Evolutionary conservation across 495 filamentous ascomycete genomes (phyloP), one percentile per base, ranked within the genome.

Genomic region (Penicillium lividum): DNA sequence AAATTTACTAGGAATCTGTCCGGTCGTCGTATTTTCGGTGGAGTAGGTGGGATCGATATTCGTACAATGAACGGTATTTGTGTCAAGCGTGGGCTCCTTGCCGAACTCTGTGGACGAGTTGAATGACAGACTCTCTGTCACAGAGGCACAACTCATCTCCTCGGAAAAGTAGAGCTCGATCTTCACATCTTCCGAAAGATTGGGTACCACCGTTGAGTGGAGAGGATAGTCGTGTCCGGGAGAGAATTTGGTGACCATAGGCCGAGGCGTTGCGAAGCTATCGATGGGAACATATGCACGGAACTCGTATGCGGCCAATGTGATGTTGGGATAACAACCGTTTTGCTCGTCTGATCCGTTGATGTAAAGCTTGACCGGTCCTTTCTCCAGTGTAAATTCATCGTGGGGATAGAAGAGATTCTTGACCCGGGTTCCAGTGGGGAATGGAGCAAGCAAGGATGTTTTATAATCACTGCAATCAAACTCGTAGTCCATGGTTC

Each of bases 351-450:
- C 69, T 0, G 79, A 80, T 6, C 73, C 72, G 33, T 78, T 73
- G 13, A 81, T 56, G 28, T 69, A 71, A 36, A 80, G 70, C 38
- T 73, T 73, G 2, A 62, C 62, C 1, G 67, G 65, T 7, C 72
- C 63, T n/a, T 62, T 60, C 6, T 68, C 63, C 27, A 89, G 68
- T 0, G 61, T 75, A 42, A 80, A 68, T 59, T 86, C 79, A 29
- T 86, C 82, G 44, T 83, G 80, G 0, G 86, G 84, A 54, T 78
- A 82, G 68, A 89, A 87, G 18, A 90, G 67, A 60, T 88, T 87
- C 58, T 80, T 80, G 56, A 90, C 86, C 1, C 73, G 78, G 42
- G 74, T 81, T 5, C 75, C 78, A 4, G 72, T 67, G 13, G 73
- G 69, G 54, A 85, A 89, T 3, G 88, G 83, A 13, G 86, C 72